Evolutionary conservation across 495 filamentous ascomycete genomes (phyloP).

Genomic region (Penicillium longicatenatum): DNA sequence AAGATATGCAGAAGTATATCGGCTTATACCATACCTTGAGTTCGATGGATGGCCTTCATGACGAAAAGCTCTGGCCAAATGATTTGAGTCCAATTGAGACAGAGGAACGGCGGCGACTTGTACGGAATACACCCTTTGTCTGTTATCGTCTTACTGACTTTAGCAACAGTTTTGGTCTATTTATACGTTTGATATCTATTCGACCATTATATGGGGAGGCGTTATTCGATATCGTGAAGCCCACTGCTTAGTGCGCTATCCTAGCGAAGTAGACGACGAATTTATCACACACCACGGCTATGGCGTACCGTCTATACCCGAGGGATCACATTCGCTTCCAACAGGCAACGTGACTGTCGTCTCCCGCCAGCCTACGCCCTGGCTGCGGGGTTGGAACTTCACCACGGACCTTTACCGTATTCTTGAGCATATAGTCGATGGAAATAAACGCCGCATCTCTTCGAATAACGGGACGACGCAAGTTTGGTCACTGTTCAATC

Average conservation of each 20-base stretch:
- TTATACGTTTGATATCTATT: conserved; percentile 54
- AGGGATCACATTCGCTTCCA: background rate
- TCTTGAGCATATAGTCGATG: conserved; percentile 48
- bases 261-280: conserved; percentile 49
- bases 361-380: conserved; percentile 30
- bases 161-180: conserved; percentile 52
- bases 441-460: conserved; percentile 28
- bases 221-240: conserved; percentile 47
- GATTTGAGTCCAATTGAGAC: conserved; percentile 43
- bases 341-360: conserved; percentile 14
- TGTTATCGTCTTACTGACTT: background rate
- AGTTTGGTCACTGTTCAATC: conserved; percentile 30
- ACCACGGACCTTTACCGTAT: conserved; percentile 53
- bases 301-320: conserved; percentile 21
- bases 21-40: conserved; percentile 48
- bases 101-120: conserved; percentile 50
- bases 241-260: conserved; percentile 45
- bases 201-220: conserved; percentile 49
- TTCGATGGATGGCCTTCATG: conserved; percentile 47
- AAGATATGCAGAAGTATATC: conserved; percentile 50
- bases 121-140: conserved; percentile 18
- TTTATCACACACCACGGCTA: conserved; percentile 33
- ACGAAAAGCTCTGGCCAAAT: conserved; percentile 51
- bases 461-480: conserved; percentile 30
- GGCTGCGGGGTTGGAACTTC: conserved; percentile 56